These are phyloP conservation scores for Cucumis cinereus DNA, from an alignment of 306 rosid species.

Conservation along the genomic window DNA sequence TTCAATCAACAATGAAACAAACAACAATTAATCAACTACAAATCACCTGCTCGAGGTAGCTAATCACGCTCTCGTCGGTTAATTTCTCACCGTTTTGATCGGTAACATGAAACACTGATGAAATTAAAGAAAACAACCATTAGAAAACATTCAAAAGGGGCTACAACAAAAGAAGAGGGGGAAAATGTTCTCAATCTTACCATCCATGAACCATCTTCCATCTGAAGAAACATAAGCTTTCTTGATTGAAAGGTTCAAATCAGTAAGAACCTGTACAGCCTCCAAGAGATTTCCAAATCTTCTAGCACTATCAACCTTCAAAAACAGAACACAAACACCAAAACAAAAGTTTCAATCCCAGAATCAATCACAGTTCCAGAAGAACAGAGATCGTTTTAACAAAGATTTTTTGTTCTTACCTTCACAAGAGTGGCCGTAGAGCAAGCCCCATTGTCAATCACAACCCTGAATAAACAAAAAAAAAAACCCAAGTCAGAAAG, in stretches of 20 bases:
- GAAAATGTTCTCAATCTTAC: slow-evolving; percentile 16
- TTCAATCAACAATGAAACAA: background rate
- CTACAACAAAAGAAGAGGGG: background rate
- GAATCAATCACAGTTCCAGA: background rate
- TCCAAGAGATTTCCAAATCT: slow-evolving; percentile 77
- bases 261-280: slow-evolving; percentile 81
- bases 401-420: slow-evolving; percentile 21
- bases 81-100: slow-evolving; percentile 70
- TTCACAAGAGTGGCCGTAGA: slow-evolving; percentile 66
- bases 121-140: background rate
- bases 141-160: background rate
- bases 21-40: background rate
- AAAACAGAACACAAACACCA: slow-evolving; percentile 2
- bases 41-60: slow-evolving; percentile 74
- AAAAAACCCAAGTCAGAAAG: slow-evolving; percentile 32
- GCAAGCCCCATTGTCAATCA: slow-evolving; percentile 80
- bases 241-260: slow-evolving; percentile 68
- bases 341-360: background rate
- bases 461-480: slow-evolving; percentile 43
- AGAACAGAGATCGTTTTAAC: background rate
- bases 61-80: slow-evolving; percentile 63
- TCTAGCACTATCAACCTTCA: slow-evolving; percentile 85
- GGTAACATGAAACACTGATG: slow-evolving; percentile 79
- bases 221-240: slow-evolving; percentile 90
- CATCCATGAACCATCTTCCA: slow-evolving; percentile 96